These are phyloP conservation scores for Sphagnum contortum DNA, from an alignment of 225 moss, liverwort and hornwort genomes.

Conservation along the genomic window DNA sequence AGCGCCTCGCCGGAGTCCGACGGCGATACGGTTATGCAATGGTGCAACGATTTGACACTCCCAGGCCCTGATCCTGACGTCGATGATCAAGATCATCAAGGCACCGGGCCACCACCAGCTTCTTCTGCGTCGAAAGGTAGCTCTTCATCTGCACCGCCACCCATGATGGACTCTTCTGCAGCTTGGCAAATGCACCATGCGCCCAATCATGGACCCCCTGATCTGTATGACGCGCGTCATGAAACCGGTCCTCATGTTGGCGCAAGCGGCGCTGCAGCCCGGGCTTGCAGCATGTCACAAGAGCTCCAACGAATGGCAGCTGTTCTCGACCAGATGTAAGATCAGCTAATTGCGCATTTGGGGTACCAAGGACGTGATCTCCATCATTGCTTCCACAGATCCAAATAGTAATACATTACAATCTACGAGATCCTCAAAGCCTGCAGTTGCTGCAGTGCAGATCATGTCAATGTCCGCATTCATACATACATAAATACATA, in stretches of 20 bases:
- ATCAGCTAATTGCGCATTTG: no score
- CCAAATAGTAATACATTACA: no score
- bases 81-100: not conserved
- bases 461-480: no score
- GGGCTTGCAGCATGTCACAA: conserved; percentile 29
- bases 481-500: no score
- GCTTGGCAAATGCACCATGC: conserved; percentile 43
- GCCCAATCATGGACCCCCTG: conserved; percentile 19
- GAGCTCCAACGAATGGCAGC: conserved; percentile 67
- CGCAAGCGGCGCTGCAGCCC: conserved; percentile 9
- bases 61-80: no score
- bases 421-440: no score
- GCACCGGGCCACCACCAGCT: conserved; percentile 6
- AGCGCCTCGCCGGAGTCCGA: conserved; percentile 22
- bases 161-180: not conserved
- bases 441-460: no score
- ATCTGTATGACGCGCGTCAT: conserved; percentile 10
- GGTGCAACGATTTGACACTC: conserved; percentile 31
- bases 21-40: conserved; percentile 48
- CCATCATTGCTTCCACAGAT: no score
- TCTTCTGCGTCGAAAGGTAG: not conserved
- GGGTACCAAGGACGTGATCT: no score
- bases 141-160: no score
- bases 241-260: no score
- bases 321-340: conserved; percentile 64